phyloP scores from a whole-genome alignment of 2,329 filamentous ascomycete genomes.

The Microsporum canis region DNA sequence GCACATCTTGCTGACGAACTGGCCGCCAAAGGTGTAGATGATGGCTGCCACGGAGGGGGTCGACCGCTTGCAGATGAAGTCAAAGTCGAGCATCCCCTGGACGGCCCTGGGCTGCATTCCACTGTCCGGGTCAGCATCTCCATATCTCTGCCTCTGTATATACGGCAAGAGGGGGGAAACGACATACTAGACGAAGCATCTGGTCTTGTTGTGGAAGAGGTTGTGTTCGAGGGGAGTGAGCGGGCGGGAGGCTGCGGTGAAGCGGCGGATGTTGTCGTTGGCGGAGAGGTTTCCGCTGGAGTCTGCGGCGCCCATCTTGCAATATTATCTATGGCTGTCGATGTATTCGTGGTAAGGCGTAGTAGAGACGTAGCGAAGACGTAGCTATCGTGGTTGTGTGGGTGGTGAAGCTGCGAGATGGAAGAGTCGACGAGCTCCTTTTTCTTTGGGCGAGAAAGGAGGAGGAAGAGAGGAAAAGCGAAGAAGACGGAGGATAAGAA shows the following conservation, averaged over 20 bases:
- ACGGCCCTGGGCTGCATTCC: slow-evolving; percentile 92
- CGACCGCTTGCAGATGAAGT: slow-evolving; percentile 99
- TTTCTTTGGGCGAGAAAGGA: background rate
- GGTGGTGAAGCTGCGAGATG: background rate
- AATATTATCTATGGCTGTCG: slow-evolving; percentile 17
- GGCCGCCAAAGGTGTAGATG: slow-evolving; percentile 99
- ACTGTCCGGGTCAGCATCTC: slow-evolving; percentile 29
- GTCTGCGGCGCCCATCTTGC: slow-evolving; percentile 37
- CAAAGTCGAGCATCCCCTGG: slow-evolving; percentile 94
- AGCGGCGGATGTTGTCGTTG: slow-evolving; percentile 98
- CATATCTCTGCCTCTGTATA: background rate
- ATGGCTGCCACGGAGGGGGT: slow-evolving; percentile 96
- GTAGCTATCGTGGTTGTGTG: background rate
- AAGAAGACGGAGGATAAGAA: slow-evolving; percentile 3
- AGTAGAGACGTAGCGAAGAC: slow-evolving; percentile 43
- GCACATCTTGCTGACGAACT: slow-evolving; percentile 99
- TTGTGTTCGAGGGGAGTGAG: slow-evolving; percentile 81
- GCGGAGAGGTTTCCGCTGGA: slow-evolving; percentile 52
- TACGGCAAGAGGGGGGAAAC: slow-evolving; percentile 7
- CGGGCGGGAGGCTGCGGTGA: slow-evolving; percentile 82
- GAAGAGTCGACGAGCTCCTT: background rate
- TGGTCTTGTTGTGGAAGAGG: slow-evolving; percentile 97
- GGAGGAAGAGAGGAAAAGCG: background rate
- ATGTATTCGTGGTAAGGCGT: too few relatives aligned
- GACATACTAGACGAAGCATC: slow-evolving; percentile 93